phyloP scores from a whole-genome alignment of 495 filamentous ascomycete genomes.

The Pyrenula aspistea region DNA sequence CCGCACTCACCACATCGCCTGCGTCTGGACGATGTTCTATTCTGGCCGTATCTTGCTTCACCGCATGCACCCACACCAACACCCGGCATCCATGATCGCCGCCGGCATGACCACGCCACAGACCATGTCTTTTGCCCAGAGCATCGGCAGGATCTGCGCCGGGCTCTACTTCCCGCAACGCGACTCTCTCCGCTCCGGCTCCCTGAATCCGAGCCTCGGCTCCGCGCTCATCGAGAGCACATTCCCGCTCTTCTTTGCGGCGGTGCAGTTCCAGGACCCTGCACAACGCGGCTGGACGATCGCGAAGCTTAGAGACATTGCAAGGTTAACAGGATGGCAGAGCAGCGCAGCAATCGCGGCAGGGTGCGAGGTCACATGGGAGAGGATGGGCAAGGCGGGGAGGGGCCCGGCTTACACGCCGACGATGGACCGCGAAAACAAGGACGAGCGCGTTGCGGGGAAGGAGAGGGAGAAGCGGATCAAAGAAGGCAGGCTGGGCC shows the following conservation, averaged over 20 bases:
- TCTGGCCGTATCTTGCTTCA: conserved; percentile 67
- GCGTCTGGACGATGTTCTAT: conserved; percentile 76
- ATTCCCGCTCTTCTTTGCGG: conserved; percentile 76
- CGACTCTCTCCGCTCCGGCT: conserved; percentile 36
- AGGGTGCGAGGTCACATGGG: conserved; percentile 79
- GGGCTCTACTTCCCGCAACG: conserved; percentile 59
- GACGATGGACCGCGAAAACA: conserved; percentile 17
- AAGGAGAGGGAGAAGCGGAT: not conserved
- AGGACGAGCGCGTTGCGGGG: conserved; percentile 14
- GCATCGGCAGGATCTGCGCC: conserved; percentile 69
- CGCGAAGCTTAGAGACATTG: conserved; percentile 57
- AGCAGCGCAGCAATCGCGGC: conserved; percentile 64
- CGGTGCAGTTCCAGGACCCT: conserved; percentile 62
- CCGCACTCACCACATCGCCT: conserved; percentile 72
- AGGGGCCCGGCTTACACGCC: conserved; percentile 62
- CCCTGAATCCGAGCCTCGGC: conserved; percentile 68
- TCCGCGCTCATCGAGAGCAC: conserved; percentile 69
- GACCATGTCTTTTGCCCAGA: conserved; percentile 57
- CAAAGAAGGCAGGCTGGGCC: not conserved
- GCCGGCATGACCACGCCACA: conserved; percentile 57
- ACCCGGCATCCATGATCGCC: conserved; percentile 78
- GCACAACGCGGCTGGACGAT: conserved; percentile 68
- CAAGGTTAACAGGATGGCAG: conserved; percentile 78
- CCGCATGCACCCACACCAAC: conserved; percentile 78
- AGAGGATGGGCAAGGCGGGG: conserved; percentile 54